Base-by-base conservation (phyloP, 768 basidiomycete species). In the Leccinum obscurum region DNA sequence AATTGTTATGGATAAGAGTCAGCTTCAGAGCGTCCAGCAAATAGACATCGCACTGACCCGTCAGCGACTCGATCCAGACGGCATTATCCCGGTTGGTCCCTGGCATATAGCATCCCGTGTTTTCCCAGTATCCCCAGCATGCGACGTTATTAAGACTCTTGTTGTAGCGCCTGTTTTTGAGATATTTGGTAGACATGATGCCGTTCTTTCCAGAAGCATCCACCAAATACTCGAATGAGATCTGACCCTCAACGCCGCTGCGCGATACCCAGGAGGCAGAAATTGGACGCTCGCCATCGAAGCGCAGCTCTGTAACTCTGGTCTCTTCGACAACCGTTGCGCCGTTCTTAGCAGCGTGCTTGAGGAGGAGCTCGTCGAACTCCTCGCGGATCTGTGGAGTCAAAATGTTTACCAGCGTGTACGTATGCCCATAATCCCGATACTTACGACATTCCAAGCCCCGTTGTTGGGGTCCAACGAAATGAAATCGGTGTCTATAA, bases 91-190 rank as follows among this genome's bases (percentile, higher is more conserved):
- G 68, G 17, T 35, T 53, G 1, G 74, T 77, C 1, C 69, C 70
- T 1, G 71, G 68, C 60, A 63, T 69, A 48, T 78, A 78, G 46
- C 58, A 57, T 1, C 57, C 65, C 4, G 68, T 57, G 17, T 68
- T 70, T 20, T 69, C 68, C 75, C 76, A 78, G 62, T 77, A 77
- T 28, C 70, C 72, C 76, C 76, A 76, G 35, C 68, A 70, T 8
- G 77, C 77, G 28, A 75, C 44, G 34, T 77, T 77, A 22, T 72
- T 57, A 8, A 76, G 68, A 17, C 57, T 71, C 46, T 71, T 64
- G 54, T 75, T 77, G 64, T 74, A 71, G 54, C 60, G 65, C 34
- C 78, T 64, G 56, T 78, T 76, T 37, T 69, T 67, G 20, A 77
- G 70, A 20, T 73, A 68, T 55, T 76, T 76, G 1, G 63, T 62